Evolutionary conservation across 1,284 basidiomycete species (phyloP), one percentile per base, ranked within the genome.

Genomic region (Apiotrichum brassicae): DNA sequence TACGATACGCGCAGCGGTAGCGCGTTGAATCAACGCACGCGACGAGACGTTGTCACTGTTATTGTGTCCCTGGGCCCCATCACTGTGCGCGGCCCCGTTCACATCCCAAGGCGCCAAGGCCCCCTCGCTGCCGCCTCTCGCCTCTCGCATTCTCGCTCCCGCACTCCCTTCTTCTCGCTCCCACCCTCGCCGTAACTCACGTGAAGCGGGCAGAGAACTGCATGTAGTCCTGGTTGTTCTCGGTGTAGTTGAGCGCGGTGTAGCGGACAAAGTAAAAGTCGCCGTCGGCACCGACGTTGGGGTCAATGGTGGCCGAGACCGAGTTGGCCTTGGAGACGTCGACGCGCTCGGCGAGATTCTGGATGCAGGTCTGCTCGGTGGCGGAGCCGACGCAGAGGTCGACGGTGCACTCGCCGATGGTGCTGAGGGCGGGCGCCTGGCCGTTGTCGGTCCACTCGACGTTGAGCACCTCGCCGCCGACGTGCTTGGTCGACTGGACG

Each of bases 131-230:
- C n/a, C n/a, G n/a, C n/a, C n/a, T n/a, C n/a, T n/a, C n/a, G n/a
- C n/a, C n/a, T n/a, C n/a, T 30, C 9, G 33, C 33, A 34, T 7
- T 11, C 16, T 23, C 34, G 19, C 25, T 11, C 32, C 5, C 14
- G 23, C 16, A 25, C 13, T 30, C 16, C n/a, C 25, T 4, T 11
- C 13, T 14, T 16, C 18, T 3, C 14, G 8, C 20, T 37, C 35
- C 34, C 24, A 22, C 16, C 3, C 14, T 37, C 24, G n/a, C n/a
- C n/a, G n/a, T n/a, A n/a, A 60, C 65, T 59, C 28, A 64, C 64
- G 56, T 45, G 76, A 89, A 92, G 61, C 82, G 82, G 52, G 87
- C 79, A n/a, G 87, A 88, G 78, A 89, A 92, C 2, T 86, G 81
- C 56, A 84, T 75, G 48, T 79, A 80, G 77, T 79, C 71, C 75